A percentile compares a stretch with the other conserved stretches of the same genome.
Conservation (phyloP, 768 basidiomycete genomes). For the Termitomyces sp. region DNA sequence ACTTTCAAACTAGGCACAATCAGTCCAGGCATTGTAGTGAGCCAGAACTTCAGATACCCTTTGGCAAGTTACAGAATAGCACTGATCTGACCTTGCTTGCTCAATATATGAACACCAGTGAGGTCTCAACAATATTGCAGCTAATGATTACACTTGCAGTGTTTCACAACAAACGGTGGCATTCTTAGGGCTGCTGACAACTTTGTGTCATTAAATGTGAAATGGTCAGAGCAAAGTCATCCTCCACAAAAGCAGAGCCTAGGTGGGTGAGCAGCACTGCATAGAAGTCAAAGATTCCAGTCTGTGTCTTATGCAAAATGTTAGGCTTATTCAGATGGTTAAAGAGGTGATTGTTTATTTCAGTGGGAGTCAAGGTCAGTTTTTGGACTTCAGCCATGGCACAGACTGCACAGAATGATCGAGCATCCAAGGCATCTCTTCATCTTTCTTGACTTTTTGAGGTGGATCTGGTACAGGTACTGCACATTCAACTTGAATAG, state of each 20-base stretch:
- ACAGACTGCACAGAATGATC: slow-evolving; percentile 33
- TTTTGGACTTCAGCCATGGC: slow-evolving; percentile 53
- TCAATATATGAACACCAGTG: slow-evolving; percentile 82
- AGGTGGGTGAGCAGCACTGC: slow-evolving; percentile 69
- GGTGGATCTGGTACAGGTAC: no score
- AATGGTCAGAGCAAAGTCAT: slow-evolving; percentile 74
- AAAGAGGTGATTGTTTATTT: slow-evolving; percentile 80
- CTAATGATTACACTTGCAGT: slow-evolving; percentile 63
- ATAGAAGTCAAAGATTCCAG: slow-evolving; percentile 89
- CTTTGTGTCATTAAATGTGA: slow-evolving; percentile 74
- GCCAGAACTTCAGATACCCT: slow-evolving; percentile 86
- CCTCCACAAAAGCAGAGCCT: slow-evolving; percentile 74
- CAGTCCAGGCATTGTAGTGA: slow-evolving; percentile 86
- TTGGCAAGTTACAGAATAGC: slow-evolving; percentile 85
- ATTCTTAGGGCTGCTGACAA: slow-evolving; percentile 58
- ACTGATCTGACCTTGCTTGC: slow-evolving; percentile 88
- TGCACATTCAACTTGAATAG: no score
- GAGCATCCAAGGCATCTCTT: slow-evolving; percentile 57
- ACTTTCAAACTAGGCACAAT: slow-evolving; percentile 60
- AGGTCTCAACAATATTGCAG: slow-evolving; percentile 73
- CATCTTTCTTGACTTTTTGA: no score
- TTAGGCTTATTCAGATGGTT: slow-evolving; percentile 73
- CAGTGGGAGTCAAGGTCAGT: slow-evolving; percentile 62
- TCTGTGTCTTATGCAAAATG: slow-evolving; percentile 62
- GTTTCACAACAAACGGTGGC: slow-evolving; percentile 63